Conservation (phyloP, 2,329 filamentous ascomycete genomes). For the Meredithiella fracta region DNA sequence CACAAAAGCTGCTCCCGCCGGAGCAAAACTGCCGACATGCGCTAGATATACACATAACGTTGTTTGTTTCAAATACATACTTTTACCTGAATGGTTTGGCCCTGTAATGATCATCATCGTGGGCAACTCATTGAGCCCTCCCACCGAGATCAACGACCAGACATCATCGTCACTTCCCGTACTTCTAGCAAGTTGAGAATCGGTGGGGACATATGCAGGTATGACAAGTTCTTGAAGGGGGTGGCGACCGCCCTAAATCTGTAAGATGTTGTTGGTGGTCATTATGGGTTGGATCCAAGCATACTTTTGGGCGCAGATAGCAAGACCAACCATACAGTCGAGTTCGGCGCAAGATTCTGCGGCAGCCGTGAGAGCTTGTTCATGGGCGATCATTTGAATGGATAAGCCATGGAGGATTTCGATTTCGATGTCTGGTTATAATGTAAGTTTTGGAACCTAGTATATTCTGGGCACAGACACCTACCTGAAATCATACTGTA, state of each 20-base stretch:
- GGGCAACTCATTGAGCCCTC: constrained; percentile 1
- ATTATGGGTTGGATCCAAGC: constrained; percentile 54
- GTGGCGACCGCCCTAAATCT: constrained; percentile 67
- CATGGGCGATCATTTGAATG: constrained; percentile 50
- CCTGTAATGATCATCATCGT: constrained; percentile 67
- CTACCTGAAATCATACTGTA: constrained; percentile 68
- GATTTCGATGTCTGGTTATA: constrained; percentile 57
- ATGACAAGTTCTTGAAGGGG: constrained; percentile 74
- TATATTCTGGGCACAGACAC: too few species aligned
- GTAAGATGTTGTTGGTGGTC: constrained; percentile 50
- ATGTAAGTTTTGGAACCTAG: too few species aligned
- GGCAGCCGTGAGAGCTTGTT: constrained; percentile 46
- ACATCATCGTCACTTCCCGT: constrained; percentile 17
- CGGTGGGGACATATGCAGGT: constrained; percentile 66
- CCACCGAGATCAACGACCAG: not conserved
- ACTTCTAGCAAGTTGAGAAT: constrained; percentile 53
- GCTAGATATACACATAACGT: constrained; percentile 84
- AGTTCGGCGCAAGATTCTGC: constrained; percentile 76
- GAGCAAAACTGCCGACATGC: constrained; percentile 84
- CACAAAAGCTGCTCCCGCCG: constrained; percentile 57
- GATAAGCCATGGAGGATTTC: constrained; percentile 70
- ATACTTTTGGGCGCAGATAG: constrained; percentile 59
- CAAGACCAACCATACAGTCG: constrained; percentile 68
- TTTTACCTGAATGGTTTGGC: constrained; percentile 94
- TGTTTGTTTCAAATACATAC: constrained; percentile 83